These are phyloP conservation scores for Botryotinia narcissicola DNA, from an alignment of 2,329 filamentous ascomycete genomes.

Conservation along the genomic window DNA sequence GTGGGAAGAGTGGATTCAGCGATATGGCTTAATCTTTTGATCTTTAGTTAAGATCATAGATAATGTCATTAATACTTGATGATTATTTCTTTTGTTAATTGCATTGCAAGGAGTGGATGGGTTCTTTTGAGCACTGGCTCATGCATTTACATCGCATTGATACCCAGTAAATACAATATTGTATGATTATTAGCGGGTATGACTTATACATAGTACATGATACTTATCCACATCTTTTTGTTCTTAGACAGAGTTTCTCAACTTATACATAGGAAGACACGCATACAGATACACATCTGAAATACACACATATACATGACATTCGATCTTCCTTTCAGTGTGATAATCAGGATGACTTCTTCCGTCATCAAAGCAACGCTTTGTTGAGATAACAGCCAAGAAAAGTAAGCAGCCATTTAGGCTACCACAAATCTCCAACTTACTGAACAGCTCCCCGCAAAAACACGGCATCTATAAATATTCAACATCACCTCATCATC, in stretches of 20 bases:
- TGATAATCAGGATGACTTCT: neutral
- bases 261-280: neutral
- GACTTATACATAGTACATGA: neutral
- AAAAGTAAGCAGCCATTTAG: conserved; percentile 16
- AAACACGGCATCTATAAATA: conserved; percentile 8
- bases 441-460: conserved; percentile 1
- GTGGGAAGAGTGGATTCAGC: conserved; percentile 17
- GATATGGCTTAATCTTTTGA: neutral
- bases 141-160: neutral
- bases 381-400: neutral
- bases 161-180: conserved; percentile 1
- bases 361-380: neutral
- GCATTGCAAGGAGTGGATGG: conserved; percentile 13
- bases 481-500: neutral
- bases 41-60: neutral
- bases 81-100: conserved; percentile 9
- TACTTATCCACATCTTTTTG: neutral
- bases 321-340: neutral
- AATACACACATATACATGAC: neutral
- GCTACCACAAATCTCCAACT: neutral
- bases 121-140: neutral
- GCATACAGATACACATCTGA: neutral
- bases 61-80: conserved; percentile 7
- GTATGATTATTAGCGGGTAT: neutral
- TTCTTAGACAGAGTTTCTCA: neutral